A percentile compares a stretch with the other conserved stretches of the same genome.
Evolutionary conservation across 2,329 filamentous ascomycete species (phyloP).

Genomic region (Epichloe hybrida): DNA sequence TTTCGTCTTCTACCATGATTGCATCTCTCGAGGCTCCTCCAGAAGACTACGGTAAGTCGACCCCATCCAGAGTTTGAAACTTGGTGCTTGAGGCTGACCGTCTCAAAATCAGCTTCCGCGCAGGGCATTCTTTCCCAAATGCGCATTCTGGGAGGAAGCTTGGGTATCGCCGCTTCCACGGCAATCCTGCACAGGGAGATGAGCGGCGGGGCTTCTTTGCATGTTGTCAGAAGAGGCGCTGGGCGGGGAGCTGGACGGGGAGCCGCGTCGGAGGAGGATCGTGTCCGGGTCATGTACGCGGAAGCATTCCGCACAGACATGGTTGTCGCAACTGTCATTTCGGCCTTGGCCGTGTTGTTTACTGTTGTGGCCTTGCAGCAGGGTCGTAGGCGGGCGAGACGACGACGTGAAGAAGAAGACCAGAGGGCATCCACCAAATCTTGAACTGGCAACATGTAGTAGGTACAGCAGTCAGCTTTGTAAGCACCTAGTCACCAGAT

Average conservation of each 20-base stretch:
- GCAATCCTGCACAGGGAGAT: slow-evolving; percentile 26
- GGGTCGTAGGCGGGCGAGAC: not conserved
- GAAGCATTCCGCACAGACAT: slow-evolving; percentile 33
- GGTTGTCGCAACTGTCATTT: slow-evolving; percentile 29
- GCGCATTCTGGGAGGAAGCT: slow-evolving; percentile 38
- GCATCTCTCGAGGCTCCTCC: slow-evolving; percentile 27
- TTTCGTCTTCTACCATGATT: slow-evolving; percentile 33
- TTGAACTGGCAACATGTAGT: too few species aligned
- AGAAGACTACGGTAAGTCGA: slow-evolving; percentile 29
- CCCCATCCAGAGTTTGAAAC: not conserved
- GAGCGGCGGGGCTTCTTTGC: not conserved
- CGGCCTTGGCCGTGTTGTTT: slow-evolving; percentile 25
- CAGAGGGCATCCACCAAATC: not conserved
- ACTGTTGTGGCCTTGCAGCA: slow-evolving; percentile 14
- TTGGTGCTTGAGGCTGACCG: not conserved
- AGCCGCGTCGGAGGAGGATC: slow-evolving; percentile 11
- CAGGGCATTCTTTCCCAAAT: slow-evolving; percentile 39
- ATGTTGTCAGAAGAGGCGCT: slow-evolving; percentile 7
- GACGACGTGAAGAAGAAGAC: not conserved
- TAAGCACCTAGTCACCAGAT: too few species aligned
- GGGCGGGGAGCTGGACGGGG: slow-evolving; percentile 16
- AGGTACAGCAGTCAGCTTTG: too few species aligned
- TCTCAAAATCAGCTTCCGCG: slow-evolving; percentile 27
- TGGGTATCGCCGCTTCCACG: slow-evolving; percentile 40
- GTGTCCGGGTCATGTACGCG: slow-evolving; percentile 24